phyloP scores from a whole-genome alignment of 2,329 filamentous ascomycete species.

The Talaromyces albobiverticillius region DNA sequence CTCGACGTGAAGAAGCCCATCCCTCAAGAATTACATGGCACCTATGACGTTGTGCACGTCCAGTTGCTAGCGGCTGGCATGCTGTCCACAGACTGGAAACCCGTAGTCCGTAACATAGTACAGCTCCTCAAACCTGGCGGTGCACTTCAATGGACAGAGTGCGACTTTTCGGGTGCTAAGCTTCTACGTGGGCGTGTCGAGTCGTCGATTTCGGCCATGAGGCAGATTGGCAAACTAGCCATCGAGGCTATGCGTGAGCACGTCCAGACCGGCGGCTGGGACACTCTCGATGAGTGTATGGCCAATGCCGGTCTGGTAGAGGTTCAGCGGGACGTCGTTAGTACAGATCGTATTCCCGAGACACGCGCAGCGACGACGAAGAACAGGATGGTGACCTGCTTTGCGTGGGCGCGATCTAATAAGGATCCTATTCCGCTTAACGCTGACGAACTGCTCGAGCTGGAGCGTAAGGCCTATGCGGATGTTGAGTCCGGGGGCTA shows the following conservation, averaged over 20 bases:
- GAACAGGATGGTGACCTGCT: neutral
- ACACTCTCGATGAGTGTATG: neutral
- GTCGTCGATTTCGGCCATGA: neutral
- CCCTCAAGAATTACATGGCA: neutral
- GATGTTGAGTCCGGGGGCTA: slow-evolving; percentile 17
- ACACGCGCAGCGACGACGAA: neutral
- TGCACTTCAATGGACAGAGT: slow-evolving; percentile 18
- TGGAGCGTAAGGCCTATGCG: slow-evolving; percentile 6
- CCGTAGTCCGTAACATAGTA: slow-evolving; percentile 7
- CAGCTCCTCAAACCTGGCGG: slow-evolving; percentile 16
- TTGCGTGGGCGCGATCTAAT: slow-evolving; percentile 2
- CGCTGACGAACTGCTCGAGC: slow-evolving; percentile 1
- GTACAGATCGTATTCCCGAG: slow-evolving; percentile 2
- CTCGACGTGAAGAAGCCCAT: neutral
- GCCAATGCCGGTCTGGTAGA: neutral
- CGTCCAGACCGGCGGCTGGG: neutral
- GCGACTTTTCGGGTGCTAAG: slow-evolving; percentile 8
- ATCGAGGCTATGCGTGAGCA: neutral
- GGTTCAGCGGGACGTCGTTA: slow-evolving; percentile 1
- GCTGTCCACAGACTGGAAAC: neutral
- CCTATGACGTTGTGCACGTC: neutral
- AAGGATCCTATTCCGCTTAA: neutral
- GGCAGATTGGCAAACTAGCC: neutral
- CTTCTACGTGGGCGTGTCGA: neutral
- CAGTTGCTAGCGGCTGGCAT: neutral